Evolutionary conservation across 129 eudicot genomes (phyloP).

Genomic region (Oenanthe sinensis): DNA sequence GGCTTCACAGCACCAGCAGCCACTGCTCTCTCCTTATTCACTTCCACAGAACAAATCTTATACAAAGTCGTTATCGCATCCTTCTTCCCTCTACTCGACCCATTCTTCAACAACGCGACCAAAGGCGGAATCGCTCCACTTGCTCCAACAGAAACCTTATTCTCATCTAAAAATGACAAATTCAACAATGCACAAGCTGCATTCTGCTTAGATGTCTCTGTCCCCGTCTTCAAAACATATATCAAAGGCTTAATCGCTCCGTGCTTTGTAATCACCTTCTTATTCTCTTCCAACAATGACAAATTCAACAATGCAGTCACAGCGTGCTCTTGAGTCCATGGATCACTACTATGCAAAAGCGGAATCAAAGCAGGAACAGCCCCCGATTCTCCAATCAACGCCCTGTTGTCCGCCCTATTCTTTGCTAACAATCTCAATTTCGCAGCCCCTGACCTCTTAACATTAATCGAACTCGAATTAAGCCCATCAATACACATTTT

Average conservation of each 20-base stretch:
- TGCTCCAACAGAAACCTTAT: slow-evolving; percentile 74
- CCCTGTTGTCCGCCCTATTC: slow-evolving; percentile 82
- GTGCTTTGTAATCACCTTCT: slow-evolving; percentile 34
- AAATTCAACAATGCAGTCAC: slow-evolving; percentile 83
- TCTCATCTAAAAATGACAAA: slow-evolving; percentile 67
- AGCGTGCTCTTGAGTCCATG: slow-evolving; percentile 88
- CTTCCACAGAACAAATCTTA: slow-evolving; percentile 58
- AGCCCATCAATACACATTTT: slow-evolving; percentile 64
- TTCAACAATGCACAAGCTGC: slow-evolving; percentile 80
- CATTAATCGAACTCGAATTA: slow-evolving; percentile 43
- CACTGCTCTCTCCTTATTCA: slow-evolving; percentile 82
- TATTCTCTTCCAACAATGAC: slow-evolving; percentile 60
- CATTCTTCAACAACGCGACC: slow-evolving; percentile 51
- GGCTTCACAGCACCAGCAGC: slow-evolving; percentile 79
- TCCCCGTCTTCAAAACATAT: slow-evolving; percentile 78
- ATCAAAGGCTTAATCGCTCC: slow-evolving; percentile 67
- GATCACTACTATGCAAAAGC: slow-evolving; percentile 66
- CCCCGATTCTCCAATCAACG: slow-evolving; percentile 72
- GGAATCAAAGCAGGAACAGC: slow-evolving; percentile 66
- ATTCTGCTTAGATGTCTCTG: slow-evolving; percentile 79
- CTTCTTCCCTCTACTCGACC: slow-evolving; percentile 69
- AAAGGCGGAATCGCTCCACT: slow-evolving; percentile 91
- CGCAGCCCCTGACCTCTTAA: slow-evolving; percentile 83
- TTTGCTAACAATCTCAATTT: slow-evolving; percentile 70
- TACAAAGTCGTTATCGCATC: slow-evolving; percentile 89